Evolutionary conservation across 192 early-diverging fungal genomes (phyloP), one percentile per base, ranked within the genome.

Genomic region (Jimgerdemannia lactiflua): DNA sequence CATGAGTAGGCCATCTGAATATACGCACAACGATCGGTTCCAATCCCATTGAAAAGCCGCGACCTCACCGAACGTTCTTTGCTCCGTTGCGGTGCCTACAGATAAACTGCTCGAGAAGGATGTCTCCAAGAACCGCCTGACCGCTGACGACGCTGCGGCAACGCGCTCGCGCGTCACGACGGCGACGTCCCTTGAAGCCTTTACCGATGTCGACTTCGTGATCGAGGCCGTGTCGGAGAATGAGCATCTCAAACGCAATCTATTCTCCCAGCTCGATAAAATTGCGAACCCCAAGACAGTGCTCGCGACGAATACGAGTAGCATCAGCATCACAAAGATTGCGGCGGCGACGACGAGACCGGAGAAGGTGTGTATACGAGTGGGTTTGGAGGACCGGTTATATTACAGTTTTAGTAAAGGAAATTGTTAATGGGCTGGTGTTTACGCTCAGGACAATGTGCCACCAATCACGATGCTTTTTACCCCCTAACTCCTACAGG

Each of bases 271-370:
- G 68, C 86, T 99, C 29, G 92, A 93, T 76, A 81, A 87, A 74
- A 79, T 88, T 20, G 88, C 90, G 43, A 87, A 90, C 2, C 66
- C 79, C 19, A 80, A 91, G 65, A 92, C 94, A 7, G 97, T 99
- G 72, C 87, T 99, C 11, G 93, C 96, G 39, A 92, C 98, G 72
- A 99, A 99, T 88, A 99, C 98, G n/a, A 96, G 94, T 71, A 95
- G 93, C 54, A 98, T 99, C 76, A 92, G 91, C 71, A 97, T 99
- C 74, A 99, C 98, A 75, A 97, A 96, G 86, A 97, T 99, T 78
- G 98, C 95, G 9, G 92, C 96, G 42, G 88, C 96, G n/a, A 96
- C 95, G 18, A 90, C 86, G 70, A 85, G 90, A 4, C 85, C 94
- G 11, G 92, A 94, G 42, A 84, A 91, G 75, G 86, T 87, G 70